Evolutionary conservation across 1,284 basidiomycete genomes (phyloP).

Genomic region (Serendipita sp.): DNA sequence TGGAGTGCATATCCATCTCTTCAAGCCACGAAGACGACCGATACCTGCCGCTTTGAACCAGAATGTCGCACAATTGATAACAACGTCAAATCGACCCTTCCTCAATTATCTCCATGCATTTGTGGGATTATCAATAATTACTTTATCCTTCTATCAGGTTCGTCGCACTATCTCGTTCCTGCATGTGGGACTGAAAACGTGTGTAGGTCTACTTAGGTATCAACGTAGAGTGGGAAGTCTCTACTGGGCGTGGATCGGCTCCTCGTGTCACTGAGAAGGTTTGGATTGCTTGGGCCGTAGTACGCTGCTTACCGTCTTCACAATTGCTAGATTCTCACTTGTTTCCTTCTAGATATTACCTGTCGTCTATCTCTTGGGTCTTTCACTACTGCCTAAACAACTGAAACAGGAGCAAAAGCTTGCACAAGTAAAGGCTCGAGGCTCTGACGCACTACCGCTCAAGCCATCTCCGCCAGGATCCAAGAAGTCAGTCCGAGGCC

Average conservation of each 20-base stretch:
- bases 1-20: constrained; percentile 44
- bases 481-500: background rate
- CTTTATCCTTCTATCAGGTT: constrained; percentile 39
- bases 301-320: constrained; percentile 19
- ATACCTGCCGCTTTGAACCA: constrained; percentile 17
- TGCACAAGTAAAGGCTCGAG: constrained; percentile 3
- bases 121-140: constrained; percentile 37
- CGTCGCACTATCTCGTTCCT: constrained; percentile 27
- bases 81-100: constrained; percentile 25
- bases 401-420: constrained; percentile 27
- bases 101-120: constrained; percentile 48
- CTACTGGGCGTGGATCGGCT: constrained; percentile 14
- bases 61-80: background rate
- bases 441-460: background rate
- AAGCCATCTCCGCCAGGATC: background rate
- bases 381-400: constrained; percentile 34
- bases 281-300: constrained; percentile 39
- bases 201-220: background rate
- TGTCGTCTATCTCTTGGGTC: constrained; percentile 31
- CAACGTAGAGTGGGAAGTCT: background rate
- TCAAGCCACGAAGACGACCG: constrained; percentile 28
- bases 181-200: background rate
- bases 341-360: constrained; percentile 28
- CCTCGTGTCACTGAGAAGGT: constrained; percentile 28
- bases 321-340: background rate